These are phyloP conservation scores for Solanum hybrid DNA, from an alignment of 305 asterid genomes.

Conservation along the genomic window DNA sequence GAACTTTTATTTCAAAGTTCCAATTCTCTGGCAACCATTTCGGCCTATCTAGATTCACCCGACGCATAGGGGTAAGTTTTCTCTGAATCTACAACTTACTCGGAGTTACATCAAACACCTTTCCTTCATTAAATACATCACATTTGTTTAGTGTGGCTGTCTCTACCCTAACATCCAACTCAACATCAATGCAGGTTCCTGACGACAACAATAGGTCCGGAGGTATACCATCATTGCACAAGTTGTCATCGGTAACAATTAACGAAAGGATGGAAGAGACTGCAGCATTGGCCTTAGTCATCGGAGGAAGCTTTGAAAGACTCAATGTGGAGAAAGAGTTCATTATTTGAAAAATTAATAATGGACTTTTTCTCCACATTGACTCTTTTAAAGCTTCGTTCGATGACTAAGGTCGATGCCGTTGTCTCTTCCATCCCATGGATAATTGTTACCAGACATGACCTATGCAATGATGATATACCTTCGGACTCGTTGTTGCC, in stretches of 20 bases:
- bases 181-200: background rate
- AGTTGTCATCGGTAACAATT: too few species aligned
- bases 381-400: too few species aligned
- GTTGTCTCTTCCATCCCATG: too few species aligned
- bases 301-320: background rate
- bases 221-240: background rate
- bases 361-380: too few species aligned
- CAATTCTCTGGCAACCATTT: background rate
- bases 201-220: background rate
- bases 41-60: background rate
- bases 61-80: background rate
- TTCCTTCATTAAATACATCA: background rate
- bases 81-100: background rate
- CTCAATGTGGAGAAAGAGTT: background rate
- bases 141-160: background rate
- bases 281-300: background rate
- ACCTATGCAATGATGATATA: too few species aligned
- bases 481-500: too few species aligned
- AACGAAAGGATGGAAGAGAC: background rate
- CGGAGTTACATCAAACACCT: background rate
- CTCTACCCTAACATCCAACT: background rate
- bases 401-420: too few species aligned
- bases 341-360: too few species aligned
- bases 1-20: too few species aligned
- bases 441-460: too few species aligned